Evolutionary conservation across 1,284 basidiomycete species (phyloP).

Genomic region (Violaceomyces palustris): DNA sequence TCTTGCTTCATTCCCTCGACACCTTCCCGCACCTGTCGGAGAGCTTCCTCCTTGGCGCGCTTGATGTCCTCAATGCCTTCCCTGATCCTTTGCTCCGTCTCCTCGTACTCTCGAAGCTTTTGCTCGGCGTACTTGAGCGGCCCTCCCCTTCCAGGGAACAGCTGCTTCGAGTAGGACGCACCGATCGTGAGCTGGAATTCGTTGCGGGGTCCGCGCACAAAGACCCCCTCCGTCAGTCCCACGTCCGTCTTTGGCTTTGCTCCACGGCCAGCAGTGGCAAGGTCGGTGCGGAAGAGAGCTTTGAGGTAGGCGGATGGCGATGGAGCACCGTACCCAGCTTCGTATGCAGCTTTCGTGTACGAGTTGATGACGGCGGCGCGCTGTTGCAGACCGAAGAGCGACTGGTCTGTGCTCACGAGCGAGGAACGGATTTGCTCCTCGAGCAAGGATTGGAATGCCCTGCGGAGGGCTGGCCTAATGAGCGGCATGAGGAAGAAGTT

Average conservation of each 20-base stretch:
- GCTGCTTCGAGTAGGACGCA: conserved; percentile 53
- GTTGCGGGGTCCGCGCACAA: conserved; percentile 52
- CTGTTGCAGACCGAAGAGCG: conserved; percentile 54
- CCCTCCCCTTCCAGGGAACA: conserved; percentile 53
- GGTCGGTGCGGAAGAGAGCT: conserved; percentile 54
- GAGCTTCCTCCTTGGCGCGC: conserved; percentile 20
- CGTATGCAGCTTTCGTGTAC: conserved; percentile 18
- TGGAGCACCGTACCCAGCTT: conserved; percentile 48
- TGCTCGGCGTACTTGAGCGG: conserved; percentile 48
- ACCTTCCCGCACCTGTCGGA: conserved; percentile 19
- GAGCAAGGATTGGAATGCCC: conserved; percentile 45
- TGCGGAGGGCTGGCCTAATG: conserved; percentile 30
- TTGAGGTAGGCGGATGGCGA: conserved; percentile 55
- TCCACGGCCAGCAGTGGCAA: conserved; percentile 41
- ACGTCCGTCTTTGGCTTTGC: conserved; percentile 45
- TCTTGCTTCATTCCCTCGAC: conserved; percentile 24
- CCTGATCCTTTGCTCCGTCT: conserved; percentile 26
- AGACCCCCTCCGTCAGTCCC: conserved; percentile 18
- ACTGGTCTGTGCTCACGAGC: conserved; percentile 36
- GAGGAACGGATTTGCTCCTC: conserved; percentile 51
- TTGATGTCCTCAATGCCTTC: conserved; percentile 11
- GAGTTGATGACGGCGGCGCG: conserved; percentile 55
- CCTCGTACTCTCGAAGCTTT: conserved; percentile 50
- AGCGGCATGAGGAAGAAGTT: conserved; percentile 49
- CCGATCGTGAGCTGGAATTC: conserved; percentile 57